Percentiles rank a stretch among this genome's conserved stretches.
These are phyloP conservation scores for Saprolegnia parasitica DNA, from an alignment of 352 stramenopile genomes.

Conservation along the genomic window DNA sequence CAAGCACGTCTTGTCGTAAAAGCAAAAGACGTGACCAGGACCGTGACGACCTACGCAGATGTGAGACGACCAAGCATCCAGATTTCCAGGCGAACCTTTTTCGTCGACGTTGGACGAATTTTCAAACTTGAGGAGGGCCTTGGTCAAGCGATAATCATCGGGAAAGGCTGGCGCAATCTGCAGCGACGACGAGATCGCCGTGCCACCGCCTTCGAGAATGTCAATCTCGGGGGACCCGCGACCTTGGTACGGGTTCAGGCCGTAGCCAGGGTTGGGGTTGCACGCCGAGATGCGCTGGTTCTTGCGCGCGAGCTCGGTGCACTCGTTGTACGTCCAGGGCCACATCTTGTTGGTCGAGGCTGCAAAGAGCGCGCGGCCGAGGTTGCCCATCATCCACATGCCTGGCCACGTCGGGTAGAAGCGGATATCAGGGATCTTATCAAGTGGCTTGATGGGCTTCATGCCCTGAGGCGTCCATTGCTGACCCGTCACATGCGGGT, in stretches of 20 bases:
- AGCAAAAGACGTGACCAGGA: slow-evolving; percentile 29
- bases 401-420: slow-evolving; percentile 89
- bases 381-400: slow-evolving; percentile 94
- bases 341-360: slow-evolving; percentile 91
- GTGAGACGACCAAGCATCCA: neutral
- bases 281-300: slow-evolving; percentile 86
- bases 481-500: slow-evolving; percentile 45
- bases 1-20: slow-evolving; percentile 41
- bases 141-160: slow-evolving; percentile 40
- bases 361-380: slow-evolving; percentile 93
- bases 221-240: slow-evolving; percentile 94
- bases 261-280: slow-evolving; percentile 85
- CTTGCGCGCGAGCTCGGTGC: slow-evolving; percentile 52
- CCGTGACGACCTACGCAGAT: slow-evolving; percentile 5
- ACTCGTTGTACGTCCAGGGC: slow-evolving; percentile 94
- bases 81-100: too few species aligned
- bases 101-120: neutral
- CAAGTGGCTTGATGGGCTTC: slow-evolving; percentile 6
- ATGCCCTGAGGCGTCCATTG: slow-evolving; percentile 26
- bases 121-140: neutral
- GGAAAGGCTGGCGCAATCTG: slow-evolving; percentile 64
- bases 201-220: slow-evolving; percentile 85
- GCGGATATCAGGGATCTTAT: slow-evolving; percentile 21
- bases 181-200: slow-evolving; percentile 66
- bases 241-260: slow-evolving; percentile 85